Evolutionary conservation across 202 grass and related monocot species (phyloP).

Genomic region (Elaeis oleifera): DNA sequence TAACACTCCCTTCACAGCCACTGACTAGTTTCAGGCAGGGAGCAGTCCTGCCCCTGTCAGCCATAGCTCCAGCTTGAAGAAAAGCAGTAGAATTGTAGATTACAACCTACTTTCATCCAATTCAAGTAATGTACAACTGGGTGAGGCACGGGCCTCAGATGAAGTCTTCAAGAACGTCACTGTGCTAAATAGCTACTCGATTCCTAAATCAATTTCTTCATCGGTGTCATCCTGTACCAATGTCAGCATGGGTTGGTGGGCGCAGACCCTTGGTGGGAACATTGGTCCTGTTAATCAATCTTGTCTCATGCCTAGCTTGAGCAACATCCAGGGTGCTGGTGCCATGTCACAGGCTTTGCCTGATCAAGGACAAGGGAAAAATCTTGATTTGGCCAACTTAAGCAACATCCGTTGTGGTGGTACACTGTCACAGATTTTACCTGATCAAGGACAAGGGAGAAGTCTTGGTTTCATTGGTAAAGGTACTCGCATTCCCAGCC

Average conservation of each 20-base stretch:
- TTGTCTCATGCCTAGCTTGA: not conserved
- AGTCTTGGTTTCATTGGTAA: conserved; percentile 93
- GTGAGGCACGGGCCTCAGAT: conserved; percentile 47
- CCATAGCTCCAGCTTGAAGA: conserved; percentile 1
- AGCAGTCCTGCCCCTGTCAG: conserved; percentile 9
- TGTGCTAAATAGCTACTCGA: conserved; percentile 36
- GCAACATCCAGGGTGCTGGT: conserved; percentile 2
- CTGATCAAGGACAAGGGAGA: conserved; percentile 39
- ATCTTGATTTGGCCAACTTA: no score
- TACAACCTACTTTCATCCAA: conserved; percentile 38
- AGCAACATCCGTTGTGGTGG: no score
- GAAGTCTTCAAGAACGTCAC: conserved; percentile 32
- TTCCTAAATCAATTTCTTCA: conserved; percentile 26
- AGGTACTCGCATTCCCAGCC: conserved; percentile 74
- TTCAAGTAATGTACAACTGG: conserved; percentile 51
- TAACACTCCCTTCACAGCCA: conserved; percentile 30
- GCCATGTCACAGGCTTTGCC: not conserved
- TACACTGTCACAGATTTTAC: not conserved
- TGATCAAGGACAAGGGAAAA: conserved; percentile 11
- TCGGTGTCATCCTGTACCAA: conserved; percentile 8
- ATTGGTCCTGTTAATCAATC: not conserved
- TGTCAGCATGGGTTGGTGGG: conserved; percentile 1
- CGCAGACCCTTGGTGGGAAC: not conserved
- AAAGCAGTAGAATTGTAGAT: conserved; percentile 1
- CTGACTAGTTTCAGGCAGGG: conserved; percentile 3